Percentiles rank a stretch among this genome's conserved stretches.
Evolutionary conservation across 495 filamentous ascomycete species (phyloP).

Genomic region (Hypoxylon perforatum): DNA sequence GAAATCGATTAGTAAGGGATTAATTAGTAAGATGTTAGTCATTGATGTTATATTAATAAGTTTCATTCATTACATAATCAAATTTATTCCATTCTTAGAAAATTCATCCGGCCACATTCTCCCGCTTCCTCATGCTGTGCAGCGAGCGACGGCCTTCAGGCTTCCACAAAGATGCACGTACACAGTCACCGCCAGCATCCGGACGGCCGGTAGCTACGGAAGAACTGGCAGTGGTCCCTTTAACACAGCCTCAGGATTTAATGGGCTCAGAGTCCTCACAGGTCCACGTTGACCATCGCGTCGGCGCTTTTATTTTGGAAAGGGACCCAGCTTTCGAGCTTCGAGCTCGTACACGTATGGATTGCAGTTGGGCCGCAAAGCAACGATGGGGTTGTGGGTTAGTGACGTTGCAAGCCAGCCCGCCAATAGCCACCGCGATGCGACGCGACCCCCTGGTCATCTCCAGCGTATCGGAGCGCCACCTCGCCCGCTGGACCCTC

Average conservation of each 20-base stretch:
- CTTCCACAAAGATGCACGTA: not conserved
- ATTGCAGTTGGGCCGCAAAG: constrained; percentile 39
- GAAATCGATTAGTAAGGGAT: too few relatives aligned
- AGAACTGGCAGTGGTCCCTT: constrained; percentile 2
- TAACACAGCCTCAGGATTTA: constrained; percentile 18
- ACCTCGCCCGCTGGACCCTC: constrained; percentile 28
- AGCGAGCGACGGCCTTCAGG: not conserved
- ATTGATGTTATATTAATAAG: too few relatives aligned
- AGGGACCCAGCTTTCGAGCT: constrained; percentile 7
- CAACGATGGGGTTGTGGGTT: constrained; percentile 19
- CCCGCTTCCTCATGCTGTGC: too few relatives aligned
- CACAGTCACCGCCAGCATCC: constrained; percentile 1
- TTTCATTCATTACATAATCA: too few relatives aligned
- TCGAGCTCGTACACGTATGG: constrained; percentile 29
- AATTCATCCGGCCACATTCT: too few relatives aligned
- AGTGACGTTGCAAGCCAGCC: constrained; percentile 40
- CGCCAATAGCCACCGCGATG: constrained; percentile 38
- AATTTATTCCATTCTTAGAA: too few relatives aligned
- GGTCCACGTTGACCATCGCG: constrained; percentile 35
- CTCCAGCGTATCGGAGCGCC: constrained; percentile 41
- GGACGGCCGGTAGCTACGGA: constrained; percentile 5
- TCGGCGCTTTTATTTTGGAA: constrained; percentile 26
- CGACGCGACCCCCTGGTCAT: constrained; percentile 27
- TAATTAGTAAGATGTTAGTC: too few relatives aligned
- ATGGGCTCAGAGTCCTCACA: constrained; percentile 22